These are phyloP conservation scores for Dendrobium huoshanense DNA, from an alignment of 106 monocot species.

Conservation along the genomic window DNA sequence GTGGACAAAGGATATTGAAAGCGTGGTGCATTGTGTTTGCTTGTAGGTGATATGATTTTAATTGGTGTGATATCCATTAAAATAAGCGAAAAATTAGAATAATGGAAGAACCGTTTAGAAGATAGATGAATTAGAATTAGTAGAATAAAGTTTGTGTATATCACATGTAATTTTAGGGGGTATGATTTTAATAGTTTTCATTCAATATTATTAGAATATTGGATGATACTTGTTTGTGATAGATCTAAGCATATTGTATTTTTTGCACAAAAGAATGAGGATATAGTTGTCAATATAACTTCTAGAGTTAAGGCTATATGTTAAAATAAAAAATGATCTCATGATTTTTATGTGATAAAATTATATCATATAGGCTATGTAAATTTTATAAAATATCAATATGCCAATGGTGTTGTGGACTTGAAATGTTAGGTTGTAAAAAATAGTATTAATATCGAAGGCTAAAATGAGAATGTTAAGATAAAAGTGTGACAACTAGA, in stretches of 20 bases:
- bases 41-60: neutral
- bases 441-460: no score
- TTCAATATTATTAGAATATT: neutral
- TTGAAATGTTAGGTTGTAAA: no score
- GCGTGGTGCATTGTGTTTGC: neutral
- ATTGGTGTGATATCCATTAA: neutral
- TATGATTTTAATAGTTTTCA: neutral
- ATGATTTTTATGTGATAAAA: neutral
- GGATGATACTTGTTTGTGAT: neutral
- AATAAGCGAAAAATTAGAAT: neutral
- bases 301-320: neutral
- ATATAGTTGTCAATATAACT: neutral
- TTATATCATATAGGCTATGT: neutral
- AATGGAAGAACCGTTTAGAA: neutral
- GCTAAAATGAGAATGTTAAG: no score
- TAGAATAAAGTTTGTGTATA: neutral
- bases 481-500: no score
- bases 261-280: neutral
- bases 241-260: neutral
- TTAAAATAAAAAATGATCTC: neutral
- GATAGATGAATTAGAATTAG: neutral
- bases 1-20: neutral
- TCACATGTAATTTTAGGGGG: neutral
- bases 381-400: neutral
- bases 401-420: no score